Evolutionary conservation across 1,284 basidiomycete genomes (phyloP).

Genomic region (Gastroboletus turbinatus): DNA sequence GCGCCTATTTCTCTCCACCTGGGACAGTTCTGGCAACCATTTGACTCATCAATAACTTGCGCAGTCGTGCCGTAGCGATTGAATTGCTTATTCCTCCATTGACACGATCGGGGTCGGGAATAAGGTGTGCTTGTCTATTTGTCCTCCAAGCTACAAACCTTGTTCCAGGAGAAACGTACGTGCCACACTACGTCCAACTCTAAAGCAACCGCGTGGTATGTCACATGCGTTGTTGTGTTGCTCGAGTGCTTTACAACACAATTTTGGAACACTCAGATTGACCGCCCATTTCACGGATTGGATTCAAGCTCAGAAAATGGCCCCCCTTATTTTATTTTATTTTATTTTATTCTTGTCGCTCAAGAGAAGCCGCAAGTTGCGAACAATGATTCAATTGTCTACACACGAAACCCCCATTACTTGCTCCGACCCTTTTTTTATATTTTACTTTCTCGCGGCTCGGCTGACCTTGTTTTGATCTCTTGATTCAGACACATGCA

Average conservation of each 20-base stretch:
- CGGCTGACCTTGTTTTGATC: conserved; percentile 16
- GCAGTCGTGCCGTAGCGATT: conserved; percentile 22
- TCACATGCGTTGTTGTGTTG: background rate
- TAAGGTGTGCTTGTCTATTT: conserved; percentile 23
- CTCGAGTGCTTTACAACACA: background rate
- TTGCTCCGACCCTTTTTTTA: conserved; percentile 4
- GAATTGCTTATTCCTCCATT: conserved; percentile 26
- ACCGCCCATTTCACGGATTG: conserved; percentile 12
- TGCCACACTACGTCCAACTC: conserved; percentile 4
- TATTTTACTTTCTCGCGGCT: background rate
- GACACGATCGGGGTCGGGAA: conserved; percentile 19
- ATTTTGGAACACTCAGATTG: background rate
- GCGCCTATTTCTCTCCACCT: background rate
- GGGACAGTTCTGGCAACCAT: conserved; percentile 3
- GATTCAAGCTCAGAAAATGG: conserved; percentile 16
- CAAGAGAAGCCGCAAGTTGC: background rate
- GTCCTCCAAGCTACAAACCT: conserved; percentile 21
- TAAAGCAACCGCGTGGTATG: conserved; percentile 13
- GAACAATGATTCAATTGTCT: conserved; percentile 9
- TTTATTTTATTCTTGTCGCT: background rate
- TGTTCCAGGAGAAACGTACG: conserved; percentile 12
- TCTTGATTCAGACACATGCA: conserved; percentile 7
- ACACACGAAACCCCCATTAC: background rate
- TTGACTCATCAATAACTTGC: conserved; percentile 15
- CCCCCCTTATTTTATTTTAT: no score